Evolutionary conservation across 495 filamentous ascomycete genomes (phyloP).

Genomic region (Podospora australis): DNA sequence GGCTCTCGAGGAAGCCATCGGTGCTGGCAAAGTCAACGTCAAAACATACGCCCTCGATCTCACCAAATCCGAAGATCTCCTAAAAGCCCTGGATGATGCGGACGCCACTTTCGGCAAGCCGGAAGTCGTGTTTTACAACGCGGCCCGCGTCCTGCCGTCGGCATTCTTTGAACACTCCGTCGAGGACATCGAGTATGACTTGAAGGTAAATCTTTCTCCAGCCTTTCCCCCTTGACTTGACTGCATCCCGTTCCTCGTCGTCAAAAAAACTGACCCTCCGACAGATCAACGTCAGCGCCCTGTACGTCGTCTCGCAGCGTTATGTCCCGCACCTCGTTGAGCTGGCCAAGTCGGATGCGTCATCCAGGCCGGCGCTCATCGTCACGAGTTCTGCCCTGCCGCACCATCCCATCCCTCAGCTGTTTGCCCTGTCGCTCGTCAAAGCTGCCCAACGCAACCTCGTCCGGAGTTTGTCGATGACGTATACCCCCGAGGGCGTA

Average conservation of each 20-base stretch:
- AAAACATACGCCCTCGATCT: conserved; percentile 29
- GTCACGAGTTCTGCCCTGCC: conserved; percentile 32
- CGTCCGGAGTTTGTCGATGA: conserved; percentile 25
- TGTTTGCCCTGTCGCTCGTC: conserved; percentile 35
- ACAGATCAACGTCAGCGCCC: conserved; percentile 33
- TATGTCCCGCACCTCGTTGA: conserved; percentile 27
- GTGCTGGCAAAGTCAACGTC: conserved; percentile 19
- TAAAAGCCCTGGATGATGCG: conserved; percentile 24
- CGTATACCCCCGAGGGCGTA: conserved; percentile 28
- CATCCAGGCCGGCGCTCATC: conserved; percentile 27
- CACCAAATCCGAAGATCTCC: conserved; percentile 18
- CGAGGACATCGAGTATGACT: conserved; percentile 33
- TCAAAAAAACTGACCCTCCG: not conserved
- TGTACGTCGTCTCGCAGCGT: conserved; percentile 29
- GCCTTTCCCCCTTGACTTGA: not conserved
- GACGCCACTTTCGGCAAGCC: conserved; percentile 24
- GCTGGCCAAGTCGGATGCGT: conserved; percentile 16
- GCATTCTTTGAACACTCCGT: conserved; percentile 23
- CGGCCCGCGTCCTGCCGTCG: conserved; percentile 28
- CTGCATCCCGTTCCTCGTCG: not conserved
- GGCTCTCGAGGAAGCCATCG: conserved; percentile 15
- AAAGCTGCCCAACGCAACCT: conserved; percentile 40
- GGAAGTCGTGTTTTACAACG: conserved; percentile 36
- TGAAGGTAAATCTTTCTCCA: conserved; percentile 30
- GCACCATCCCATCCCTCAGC: conserved; percentile 26